phyloP scores from a whole-genome alignment of 2,329 filamentous ascomycete genomes.

The Talaromyces sp. region DNA sequence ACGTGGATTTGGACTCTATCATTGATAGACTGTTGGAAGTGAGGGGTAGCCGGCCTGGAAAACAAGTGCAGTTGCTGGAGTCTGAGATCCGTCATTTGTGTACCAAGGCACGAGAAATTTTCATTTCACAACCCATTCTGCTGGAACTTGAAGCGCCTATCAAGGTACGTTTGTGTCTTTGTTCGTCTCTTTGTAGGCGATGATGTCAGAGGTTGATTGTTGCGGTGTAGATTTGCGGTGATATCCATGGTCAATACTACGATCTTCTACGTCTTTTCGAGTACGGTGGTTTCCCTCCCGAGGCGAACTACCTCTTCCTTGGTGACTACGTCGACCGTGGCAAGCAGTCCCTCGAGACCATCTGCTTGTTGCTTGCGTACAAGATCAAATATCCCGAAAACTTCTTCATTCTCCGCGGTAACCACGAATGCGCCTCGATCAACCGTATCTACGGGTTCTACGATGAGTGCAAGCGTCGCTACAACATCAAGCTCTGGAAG shows the following conservation, averaged over 20 bases:
- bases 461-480: conserved; percentile 98
- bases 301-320: conserved; percentile 99
- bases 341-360: conserved; percentile 98
- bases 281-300: conserved; percentile 95
- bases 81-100: conserved; percentile 95
- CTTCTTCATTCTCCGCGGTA: conserved; percentile 97
- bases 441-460: conserved; percentile 99
- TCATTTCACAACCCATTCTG: conserved; percentile 97
- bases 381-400: conserved; percentile 99
- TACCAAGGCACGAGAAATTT: conserved; percentile 98
- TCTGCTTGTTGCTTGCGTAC: conserved; percentile 93
- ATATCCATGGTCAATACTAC: conserved; percentile 99
- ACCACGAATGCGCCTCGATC: conserved; percentile 98
- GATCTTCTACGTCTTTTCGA: conserved; percentile 96
- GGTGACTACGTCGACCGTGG: conserved; percentile 98
- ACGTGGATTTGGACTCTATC: conserved; percentile 98
- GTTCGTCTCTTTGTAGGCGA: neutral
- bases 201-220: neutral
- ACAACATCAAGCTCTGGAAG: conserved; percentile 99
- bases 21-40: conserved; percentile 98
- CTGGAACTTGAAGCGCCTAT: conserved; percentile 97
- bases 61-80: conserved; percentile 96
- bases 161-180: conserved; percentile 65
- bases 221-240: conserved; percentile 79
- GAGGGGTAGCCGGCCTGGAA: conserved; percentile 93